Evolutionary conservation across 768 basidiomycete genomes (phyloP).

Genomic region (Leccinum obscurum): DNA sequence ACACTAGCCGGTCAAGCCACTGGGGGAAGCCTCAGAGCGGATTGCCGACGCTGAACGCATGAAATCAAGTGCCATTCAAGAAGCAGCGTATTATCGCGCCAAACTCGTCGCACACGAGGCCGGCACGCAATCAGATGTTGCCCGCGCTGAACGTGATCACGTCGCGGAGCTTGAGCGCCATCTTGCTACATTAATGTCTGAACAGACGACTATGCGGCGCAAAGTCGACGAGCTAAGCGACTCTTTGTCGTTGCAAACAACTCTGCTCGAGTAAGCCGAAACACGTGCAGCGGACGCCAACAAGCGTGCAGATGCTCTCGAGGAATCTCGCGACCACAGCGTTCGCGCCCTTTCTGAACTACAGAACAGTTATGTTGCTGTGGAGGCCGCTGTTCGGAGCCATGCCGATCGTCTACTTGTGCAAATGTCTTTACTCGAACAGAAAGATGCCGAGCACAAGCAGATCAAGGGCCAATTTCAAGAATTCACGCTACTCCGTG

Average conservation of each 20-base stretch:
- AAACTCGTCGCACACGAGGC: slow-evolving; percentile 88
- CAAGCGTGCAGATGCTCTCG: slow-evolving; percentile 73
- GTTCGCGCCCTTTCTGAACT: slow-evolving; percentile 68
- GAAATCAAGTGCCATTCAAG: slow-evolving; percentile 79
- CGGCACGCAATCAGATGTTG: slow-evolving; percentile 61
- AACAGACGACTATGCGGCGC: slow-evolving; percentile 65
- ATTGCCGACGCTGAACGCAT: slow-evolving; percentile 78
- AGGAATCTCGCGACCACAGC: slow-evolving; percentile 65
- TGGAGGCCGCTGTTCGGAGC: slow-evolving; percentile 72
- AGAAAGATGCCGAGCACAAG: slow-evolving; percentile 76
- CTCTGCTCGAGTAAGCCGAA: slow-evolving; percentile 75
- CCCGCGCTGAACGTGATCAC: slow-evolving; percentile 78
- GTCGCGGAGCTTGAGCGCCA: slow-evolving; percentile 72
- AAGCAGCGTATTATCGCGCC: slow-evolving; percentile 94
- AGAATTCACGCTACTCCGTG: slow-evolving; percentile 66
- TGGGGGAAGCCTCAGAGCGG: slow-evolving; percentile 64
- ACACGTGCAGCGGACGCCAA: slow-evolving; percentile 72
- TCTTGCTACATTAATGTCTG: slow-evolving; percentile 58
- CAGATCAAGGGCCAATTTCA: slow-evolving; percentile 66
- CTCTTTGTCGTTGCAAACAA: slow-evolving; percentile 71
- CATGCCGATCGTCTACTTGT: slow-evolving; percentile 72
- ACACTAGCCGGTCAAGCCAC: slow-evolving; percentile 71
- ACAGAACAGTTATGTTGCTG: slow-evolving; percentile 55
- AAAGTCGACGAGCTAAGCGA: slow-evolving; percentile 73
- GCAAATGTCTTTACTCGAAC: slow-evolving; percentile 72